Base-by-base conservation (phyloP, 768 basidiomycete species). In the Leccinum broughii region DNA sequence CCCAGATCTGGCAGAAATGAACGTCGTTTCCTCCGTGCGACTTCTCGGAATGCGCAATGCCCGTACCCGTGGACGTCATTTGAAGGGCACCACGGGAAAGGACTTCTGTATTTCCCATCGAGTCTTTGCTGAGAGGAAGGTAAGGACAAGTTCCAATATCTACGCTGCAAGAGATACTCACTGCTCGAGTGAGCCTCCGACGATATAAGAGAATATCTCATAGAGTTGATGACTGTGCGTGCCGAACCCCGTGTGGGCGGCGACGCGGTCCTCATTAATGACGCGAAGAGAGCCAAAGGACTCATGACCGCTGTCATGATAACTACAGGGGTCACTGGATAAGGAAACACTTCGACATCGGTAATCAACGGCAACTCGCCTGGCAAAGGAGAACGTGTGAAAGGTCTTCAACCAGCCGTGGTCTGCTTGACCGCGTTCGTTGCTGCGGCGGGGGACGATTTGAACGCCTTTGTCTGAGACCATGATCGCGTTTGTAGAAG, bases 191-290 rank as follows among this genome's bases (percentile, higher is more conserved):
- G 88, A 81, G 4, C 93, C 93, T 20, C 77, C 72, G 41, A 96
- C 85, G 57, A 95, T 78, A 70, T 97, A 96, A 1, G 88, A 89
- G 77, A 95, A 97, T 62, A 97, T 98, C 68, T 97, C 94, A 64
- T 92, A 92, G 71, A 92, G 89, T 34, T 85, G 80, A 68, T 95
- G 93, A 6, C 82, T 80, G 74, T 95, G 92, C 0, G 87, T 89
- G 3, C 92, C 93, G 64, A 98, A 98, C 0, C 96, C 96, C 17
- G 85, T 87, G 17, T 75, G 68, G 6, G 89, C 76, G 4, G 81
- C 82, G 44, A 95, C 90, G n/a, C 92, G 87, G 66, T 94, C 93
- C 74, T 97, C 95, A 76, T 97, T 97, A 73, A 98, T 88, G 37
- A 98, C 92, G 9, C 95, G 85, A 1, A 98, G 83, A 15, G 84